Base-by-base conservation (phyloP, 148 eudicot species). In the Selenicereus undatus region DNA sequence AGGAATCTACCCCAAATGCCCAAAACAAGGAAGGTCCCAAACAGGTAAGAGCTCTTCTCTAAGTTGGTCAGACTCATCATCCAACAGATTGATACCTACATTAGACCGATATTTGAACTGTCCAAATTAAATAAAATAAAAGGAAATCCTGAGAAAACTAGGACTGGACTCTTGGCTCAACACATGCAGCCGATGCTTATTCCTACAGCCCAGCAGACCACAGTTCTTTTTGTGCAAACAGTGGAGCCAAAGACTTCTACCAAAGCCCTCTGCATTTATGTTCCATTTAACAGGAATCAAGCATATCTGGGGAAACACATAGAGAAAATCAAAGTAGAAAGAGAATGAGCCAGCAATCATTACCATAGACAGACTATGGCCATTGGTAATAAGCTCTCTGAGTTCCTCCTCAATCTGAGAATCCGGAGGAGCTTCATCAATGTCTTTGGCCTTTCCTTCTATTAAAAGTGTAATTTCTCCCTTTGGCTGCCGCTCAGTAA, bases 381-480 rank as follows among this genome's bases (percentile, higher is more conserved):
- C 99, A 76, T 79, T 82, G n/a, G 93, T 84, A 35, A 96, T 92
- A 83, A 94, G 83, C 79, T 87, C 88, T 81, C 84, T 70, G 32
- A 96, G 86, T 76, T 91, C 93, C 68, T 89, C 84, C 86, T 92
- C 97, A 86, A 96, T 83, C 83, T 92, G 88, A 82, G 94, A 87
- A 73, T 96, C 98, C 8, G 88, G 80, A 20, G 90, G 90, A 80
- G 85, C 74, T 85, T 94, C 95, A 80, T 81, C 87, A 48, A 76
- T 54, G 64, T 82, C 76, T 17, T 75, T 65, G 39, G 81, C 76
- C 80, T 84, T 90, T 74, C 99, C 99, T 86, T 96, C 98, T 68
- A 96, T 79, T 84, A 96, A 84, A 84, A 96, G 79, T 73, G 99
- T 96, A 79, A 96, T 96, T 90, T 96, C 99, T 83, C 99, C 99